Conservation (phyloP, 2,329 filamentous ascomycete species). For the Aspergillus flavus region DNA sequence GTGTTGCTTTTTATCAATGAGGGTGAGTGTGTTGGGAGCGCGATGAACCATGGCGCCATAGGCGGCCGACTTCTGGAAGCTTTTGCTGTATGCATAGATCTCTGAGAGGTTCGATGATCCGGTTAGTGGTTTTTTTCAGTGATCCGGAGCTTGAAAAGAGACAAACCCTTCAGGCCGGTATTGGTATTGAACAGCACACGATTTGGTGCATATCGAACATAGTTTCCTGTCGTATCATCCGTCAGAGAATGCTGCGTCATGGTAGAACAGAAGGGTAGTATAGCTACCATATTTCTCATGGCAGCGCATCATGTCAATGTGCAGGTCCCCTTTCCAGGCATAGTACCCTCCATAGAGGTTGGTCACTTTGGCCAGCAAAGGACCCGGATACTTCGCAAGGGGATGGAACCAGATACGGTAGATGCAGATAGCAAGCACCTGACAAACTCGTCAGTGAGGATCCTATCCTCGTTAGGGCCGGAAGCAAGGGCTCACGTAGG, state of each 20-base stretch:
- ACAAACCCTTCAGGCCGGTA: conserved; percentile 22
- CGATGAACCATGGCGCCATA: conserved; percentile 51
- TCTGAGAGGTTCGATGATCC: conserved; percentile 12
- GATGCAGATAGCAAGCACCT: not conserved
- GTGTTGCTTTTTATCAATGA: conserved; percentile 23
- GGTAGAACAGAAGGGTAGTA: not conserved
- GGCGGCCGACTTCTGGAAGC: conserved; percentile 53
- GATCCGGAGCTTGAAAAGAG: not conserved
- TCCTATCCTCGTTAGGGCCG: not conserved
- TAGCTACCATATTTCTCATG: conserved; percentile 36
- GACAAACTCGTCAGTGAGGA: not conserved
- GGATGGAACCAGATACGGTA: conserved; percentile 50
- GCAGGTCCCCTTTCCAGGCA: conserved; percentile 28
- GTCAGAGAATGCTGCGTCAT: not conserved
- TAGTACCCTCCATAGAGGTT: conserved; percentile 41
- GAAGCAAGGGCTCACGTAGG: not conserved
- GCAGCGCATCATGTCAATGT: conserved; percentile 29
- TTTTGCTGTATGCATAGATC: conserved; percentile 53
- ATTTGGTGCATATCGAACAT: conserved; percentile 31
- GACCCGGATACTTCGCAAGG: conserved; percentile 66
- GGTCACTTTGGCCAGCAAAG: conserved; percentile 65
- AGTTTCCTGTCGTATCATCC: conserved; percentile 12
- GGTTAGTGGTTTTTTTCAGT: not conserved
- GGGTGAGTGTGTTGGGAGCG: conserved; percentile 25
- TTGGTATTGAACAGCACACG: conserved; percentile 22